Evolutionary conservation across 2,329 filamentous ascomycete species (phyloP), one percentile per base, ranked within the genome.

Genomic region (Cercospora canescens): DNA sequence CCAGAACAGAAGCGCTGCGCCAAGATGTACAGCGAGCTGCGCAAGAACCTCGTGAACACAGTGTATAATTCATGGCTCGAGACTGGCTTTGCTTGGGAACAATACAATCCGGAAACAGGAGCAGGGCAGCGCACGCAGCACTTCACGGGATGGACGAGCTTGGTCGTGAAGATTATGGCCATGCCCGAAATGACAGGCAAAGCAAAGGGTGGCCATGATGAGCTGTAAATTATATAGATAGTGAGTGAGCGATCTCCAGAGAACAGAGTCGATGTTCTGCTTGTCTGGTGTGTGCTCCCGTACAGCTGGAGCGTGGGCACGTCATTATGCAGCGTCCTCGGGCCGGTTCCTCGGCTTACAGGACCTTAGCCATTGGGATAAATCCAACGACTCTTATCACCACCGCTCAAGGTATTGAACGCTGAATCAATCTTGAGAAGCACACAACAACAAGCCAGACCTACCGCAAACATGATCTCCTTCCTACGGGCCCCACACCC

Each of bases 111-210:
- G 0, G 93, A 97, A 73, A 96, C 92, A 3, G 95, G 95, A 54
- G 87, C 87, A 61, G 95, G 95, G n/a, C 94, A 98, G 83, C 86
- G 95, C 48, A 98, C 94, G 5, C 93, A 97, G 83, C 94, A 98
- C 79, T 99, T 99, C 78, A 97, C 95, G 0, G 95, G 95, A 59
- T 99, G 95, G 95, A 99, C 95, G n/a, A 97, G 93, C 78, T 83
- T 98, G 79, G 92, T 98, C 56, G 94, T 98, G 54, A 97, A 97
- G 84, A 92, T 99, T 71, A 97, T 98, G 93, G 88, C 88, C 55
- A 94, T 99, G 92, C 91, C 93, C 6, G 90, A 96, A 72, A 75
- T 92, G 48, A 72, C 72, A 41, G 68, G 55, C 6, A 66, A 69
- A 55, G 64, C 37, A 58, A 67, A 61, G 35, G 68, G 58, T 59